These are phyloP conservation scores for Ceratopteris richardii DNA, from an alignment of 75 land plant genomes.

Conservation along the genomic window DNA sequence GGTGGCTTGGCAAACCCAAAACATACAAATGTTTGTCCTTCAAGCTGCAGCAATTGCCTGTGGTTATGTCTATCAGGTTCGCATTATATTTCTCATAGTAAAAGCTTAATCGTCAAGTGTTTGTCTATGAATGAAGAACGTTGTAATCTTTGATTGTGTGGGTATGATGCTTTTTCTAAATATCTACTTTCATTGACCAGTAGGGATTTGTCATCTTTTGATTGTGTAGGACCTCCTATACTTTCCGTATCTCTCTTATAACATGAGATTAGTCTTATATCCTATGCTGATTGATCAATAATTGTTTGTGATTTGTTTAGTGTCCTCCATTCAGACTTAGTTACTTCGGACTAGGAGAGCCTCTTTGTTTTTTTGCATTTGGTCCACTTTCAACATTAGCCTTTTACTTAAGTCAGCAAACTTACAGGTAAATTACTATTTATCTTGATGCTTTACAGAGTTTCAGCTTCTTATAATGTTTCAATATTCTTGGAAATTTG, in stretches of 20 bases:
- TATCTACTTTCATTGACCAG: too few relatives aligned
- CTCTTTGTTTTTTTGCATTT: slow-evolving; percentile 86
- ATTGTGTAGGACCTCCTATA: too few relatives aligned
- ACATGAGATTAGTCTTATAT: too few relatives aligned
- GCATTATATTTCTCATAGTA: not conserved
- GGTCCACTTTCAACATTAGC: slow-evolving; percentile 97
- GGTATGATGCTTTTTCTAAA: too few relatives aligned
- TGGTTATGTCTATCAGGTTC: slow-evolving; percentile 95
- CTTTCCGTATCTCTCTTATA: too few relatives aligned
- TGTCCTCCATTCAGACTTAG: slow-evolving; percentile 93
- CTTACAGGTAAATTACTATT: slow-evolving; percentile 14
- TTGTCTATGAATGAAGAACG: too few relatives aligned
- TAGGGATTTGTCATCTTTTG: too few relatives aligned
- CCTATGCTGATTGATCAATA: not conserved
- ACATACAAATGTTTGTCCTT: slow-evolving; percentile 41
- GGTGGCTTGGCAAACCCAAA: slow-evolving; percentile 48
- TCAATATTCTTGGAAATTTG: too few relatives aligned
- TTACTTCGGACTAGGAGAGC: slow-evolving; percentile 92
- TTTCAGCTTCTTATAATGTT: too few relatives aligned
- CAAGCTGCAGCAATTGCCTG: slow-evolving; percentile 58
- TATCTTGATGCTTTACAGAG: too few relatives aligned
- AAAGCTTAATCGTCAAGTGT: not conserved
- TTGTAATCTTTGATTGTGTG: not conserved
- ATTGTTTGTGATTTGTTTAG: slow-evolving; percentile 30
- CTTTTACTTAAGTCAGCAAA: slow-evolving; percentile 63